Conservation (phyloP, 371 early-diverging fungal genomes). For the Mortierella sp. region DNA sequence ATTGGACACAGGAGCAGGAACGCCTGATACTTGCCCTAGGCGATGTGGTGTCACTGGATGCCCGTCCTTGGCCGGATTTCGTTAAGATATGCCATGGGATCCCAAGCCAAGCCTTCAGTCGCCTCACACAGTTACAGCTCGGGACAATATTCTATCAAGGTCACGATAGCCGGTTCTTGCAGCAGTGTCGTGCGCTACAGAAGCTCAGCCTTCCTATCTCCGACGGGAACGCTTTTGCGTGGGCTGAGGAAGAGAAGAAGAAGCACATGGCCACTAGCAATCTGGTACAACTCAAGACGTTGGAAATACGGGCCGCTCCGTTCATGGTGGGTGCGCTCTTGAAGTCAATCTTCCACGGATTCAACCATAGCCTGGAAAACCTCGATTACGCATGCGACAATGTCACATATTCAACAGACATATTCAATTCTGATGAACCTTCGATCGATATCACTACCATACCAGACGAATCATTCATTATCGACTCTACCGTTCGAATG, state of each 20-base stretch:
- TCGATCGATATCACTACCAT: slow-evolving; percentile 2
- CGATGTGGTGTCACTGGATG: neutral
- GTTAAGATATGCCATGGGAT: slow-evolving; percentile 4
- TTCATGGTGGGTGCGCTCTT: slow-evolving; percentile 14
- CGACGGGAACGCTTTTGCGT: slow-evolving; percentile 14
- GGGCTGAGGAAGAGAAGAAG: slow-evolving; percentile 15
- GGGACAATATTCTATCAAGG: slow-evolving; percentile 12
- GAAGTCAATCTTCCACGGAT: slow-evolving; percentile 3
- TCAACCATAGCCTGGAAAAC: slow-evolving; percentile 23
- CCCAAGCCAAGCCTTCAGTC: slow-evolving; percentile 4
- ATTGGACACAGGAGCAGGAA: slow-evolving; percentile 6
- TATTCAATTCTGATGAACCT: slow-evolving; percentile 1
- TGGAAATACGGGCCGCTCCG: slow-evolving; percentile 5
- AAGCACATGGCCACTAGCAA: neutral
- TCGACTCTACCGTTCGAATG: neutral
- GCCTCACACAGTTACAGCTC: slow-evolving; percentile 6
- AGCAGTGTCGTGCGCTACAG: slow-evolving; percentile 9
- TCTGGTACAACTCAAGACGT: slow-evolving; percentile 2
- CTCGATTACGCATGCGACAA: slow-evolving; percentile 20
- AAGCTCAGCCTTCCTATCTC: slow-evolving; percentile 15
- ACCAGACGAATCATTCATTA: slow-evolving; percentile 3
- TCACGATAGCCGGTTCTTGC: slow-evolving; percentile 7
- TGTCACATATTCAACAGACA: neutral
- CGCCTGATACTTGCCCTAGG: slow-evolving; percentile 10
- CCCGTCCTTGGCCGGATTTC: slow-evolving; percentile 8